Conservation (phyloP, 2,329 filamentous ascomycete species). For the Penicillium verrucosum region DNA sequence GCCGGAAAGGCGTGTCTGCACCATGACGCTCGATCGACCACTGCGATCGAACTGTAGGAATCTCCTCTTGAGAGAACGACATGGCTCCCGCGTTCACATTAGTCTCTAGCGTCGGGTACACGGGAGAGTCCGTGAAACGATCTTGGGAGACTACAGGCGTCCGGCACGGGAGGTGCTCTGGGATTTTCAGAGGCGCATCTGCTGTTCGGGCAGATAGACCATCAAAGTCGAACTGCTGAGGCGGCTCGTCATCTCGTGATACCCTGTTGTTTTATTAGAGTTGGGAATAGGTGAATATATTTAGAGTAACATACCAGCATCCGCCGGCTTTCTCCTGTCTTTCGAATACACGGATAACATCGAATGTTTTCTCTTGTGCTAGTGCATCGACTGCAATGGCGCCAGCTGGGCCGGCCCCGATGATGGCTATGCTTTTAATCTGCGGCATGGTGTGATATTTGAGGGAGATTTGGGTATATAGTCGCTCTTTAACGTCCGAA, state of each 20-base stretch:
- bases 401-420: slow-evolving; percentile 60
- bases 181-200: slow-evolving; percentile 50
- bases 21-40: slow-evolving; percentile 52
- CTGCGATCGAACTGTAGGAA: slow-evolving; percentile 46
- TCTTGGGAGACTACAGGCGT: slow-evolving; percentile 44
- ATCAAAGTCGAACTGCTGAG: slow-evolving; percentile 46
- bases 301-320: slow-evolving; percentile 52
- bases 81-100: slow-evolving; percentile 61
- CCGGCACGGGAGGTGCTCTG: slow-evolving; percentile 48
- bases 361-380: slow-evolving; percentile 57
- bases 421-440: slow-evolving; percentile 53
- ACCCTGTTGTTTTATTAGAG: slow-evolving; percentile 23
- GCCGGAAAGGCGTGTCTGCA: slow-evolving; percentile 58
- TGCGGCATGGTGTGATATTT: slow-evolving; percentile 5
- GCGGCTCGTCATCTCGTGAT: slow-evolving; percentile 35
- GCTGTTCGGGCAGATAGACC: slow-evolving; percentile 50
- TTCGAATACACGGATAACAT: slow-evolving; percentile 61
- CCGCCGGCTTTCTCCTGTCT: slow-evolving; percentile 58
- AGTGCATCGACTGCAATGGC: slow-evolving; percentile 61
- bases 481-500: background rate
- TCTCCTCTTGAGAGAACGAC: slow-evolving; percentile 58
- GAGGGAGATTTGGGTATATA: background rate
- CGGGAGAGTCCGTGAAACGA: slow-evolving; percentile 56
- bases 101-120: slow-evolving; percentile 64
- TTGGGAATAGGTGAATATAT: background rate